These are phyloP conservation scores for Acer campestre DNA, from an alignment of 345 rosid species.

Conservation along the genomic window DNA sequence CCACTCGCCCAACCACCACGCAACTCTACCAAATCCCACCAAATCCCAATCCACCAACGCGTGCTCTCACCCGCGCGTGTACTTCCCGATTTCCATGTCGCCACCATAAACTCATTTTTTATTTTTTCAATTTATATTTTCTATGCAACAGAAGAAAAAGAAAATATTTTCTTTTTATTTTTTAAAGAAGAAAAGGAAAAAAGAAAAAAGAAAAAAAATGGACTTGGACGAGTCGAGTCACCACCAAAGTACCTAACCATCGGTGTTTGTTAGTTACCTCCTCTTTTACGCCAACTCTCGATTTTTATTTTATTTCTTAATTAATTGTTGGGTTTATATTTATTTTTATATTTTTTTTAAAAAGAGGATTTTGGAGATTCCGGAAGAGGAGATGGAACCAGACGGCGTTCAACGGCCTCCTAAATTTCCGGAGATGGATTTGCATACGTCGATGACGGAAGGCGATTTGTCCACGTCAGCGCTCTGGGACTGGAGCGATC, in stretches of 20 bases:
- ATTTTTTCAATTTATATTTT: not conserved
- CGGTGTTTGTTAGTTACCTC: not conserved
- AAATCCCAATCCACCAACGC: not conserved
- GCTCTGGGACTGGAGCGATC: constrained; percentile 84
- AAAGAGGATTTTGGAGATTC: not conserved
- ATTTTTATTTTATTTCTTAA: not conserved
- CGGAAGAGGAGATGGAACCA: constrained; percentile 9
- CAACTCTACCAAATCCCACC: not conserved
- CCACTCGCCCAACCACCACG: not conserved
- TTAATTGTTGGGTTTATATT: not conserved
- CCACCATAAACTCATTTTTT: not conserved
- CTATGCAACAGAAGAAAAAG: too few relatives aligned
- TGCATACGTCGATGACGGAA: constrained; percentile 32
- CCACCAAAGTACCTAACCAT: constrained; percentile 13
- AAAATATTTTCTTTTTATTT: too few relatives aligned
- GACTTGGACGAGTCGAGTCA: not conserved
- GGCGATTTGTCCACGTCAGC: constrained; percentile 52
- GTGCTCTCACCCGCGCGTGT: constrained; percentile 2
- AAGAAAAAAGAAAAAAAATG: not conserved
- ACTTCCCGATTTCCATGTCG: not conserved
- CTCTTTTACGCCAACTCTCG: constrained; percentile 5
- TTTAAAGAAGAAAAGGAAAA: not conserved
- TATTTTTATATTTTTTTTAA: too few relatives aligned
- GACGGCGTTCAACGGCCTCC: constrained; percentile 1
- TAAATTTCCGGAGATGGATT: constrained; percentile 37